These are phyloP conservation scores for Cyberlindnera meyerae DNA, from an alignment of 805 yeast species.

Conservation along the genomic window DNA sequence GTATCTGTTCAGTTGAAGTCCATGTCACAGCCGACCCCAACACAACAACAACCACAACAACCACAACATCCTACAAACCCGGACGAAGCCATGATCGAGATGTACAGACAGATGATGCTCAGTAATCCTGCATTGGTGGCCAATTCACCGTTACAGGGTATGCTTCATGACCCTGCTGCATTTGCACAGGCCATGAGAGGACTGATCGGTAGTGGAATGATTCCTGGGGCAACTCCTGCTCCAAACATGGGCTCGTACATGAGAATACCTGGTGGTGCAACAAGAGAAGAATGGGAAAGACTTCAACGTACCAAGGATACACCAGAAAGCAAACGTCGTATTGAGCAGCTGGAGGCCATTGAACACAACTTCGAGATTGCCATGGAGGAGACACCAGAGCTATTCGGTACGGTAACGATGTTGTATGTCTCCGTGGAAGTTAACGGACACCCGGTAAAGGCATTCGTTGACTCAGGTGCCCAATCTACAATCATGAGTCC, in stretches of 20 bases:
- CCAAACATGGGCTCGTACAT: no score
- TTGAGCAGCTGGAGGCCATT: conserved; percentile 64
- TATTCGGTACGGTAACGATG: conserved; percentile 80
- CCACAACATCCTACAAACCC: background rate
- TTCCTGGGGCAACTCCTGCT: no score
- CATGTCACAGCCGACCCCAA: background rate
- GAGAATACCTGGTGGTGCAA: conserved; percentile 17
- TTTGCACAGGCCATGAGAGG: conserved; percentile 40
- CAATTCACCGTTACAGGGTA: no score
- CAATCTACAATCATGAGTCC: conserved; percentile 84
- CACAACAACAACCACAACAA: background rate
- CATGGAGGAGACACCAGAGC: conserved; percentile 83
- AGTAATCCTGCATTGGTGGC: conserved; percentile 33
- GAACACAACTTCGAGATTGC: conserved; percentile 80
- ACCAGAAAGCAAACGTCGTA: conserved; percentile 60
- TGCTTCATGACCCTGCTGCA: conserved; percentile 40
- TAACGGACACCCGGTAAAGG: conserved; percentile 77
- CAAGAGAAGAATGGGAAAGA: conserved; percentile 40
- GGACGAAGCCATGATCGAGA: conserved; percentile 28
- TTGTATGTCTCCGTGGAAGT: conserved; percentile 72
- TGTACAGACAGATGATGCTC: conserved; percentile 43
- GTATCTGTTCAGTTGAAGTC: conserved; percentile 22
- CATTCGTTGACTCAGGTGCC: conserved; percentile 97
- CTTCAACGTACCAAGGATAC: conserved; percentile 64
- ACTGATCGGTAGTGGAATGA: conserved; percentile 3